Evolutionary conservation across 2,329 filamentous ascomycete genomes (phyloP).

Genomic region (Exophiala mesophila): DNA sequence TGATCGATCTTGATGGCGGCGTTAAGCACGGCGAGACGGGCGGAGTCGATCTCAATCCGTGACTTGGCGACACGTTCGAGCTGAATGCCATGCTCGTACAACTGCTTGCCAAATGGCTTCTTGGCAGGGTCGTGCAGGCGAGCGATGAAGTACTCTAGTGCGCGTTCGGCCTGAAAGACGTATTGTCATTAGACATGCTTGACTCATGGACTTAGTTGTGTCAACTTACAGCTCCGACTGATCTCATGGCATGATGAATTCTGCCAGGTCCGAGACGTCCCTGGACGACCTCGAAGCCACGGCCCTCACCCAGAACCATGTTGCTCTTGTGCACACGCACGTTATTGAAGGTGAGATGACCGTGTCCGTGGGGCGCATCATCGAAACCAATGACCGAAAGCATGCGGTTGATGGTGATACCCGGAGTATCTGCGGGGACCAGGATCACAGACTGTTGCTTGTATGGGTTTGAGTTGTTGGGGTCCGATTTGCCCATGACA

Average conservation of each 20-base stretch:
- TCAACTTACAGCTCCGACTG: constrained; percentile 64
- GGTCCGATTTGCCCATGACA: constrained; percentile 90
- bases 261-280: constrained; percentile 90
- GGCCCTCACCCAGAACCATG: constrained; percentile 86
- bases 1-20: constrained; percentile 93
- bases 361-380: constrained; percentile 96
- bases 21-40: constrained; percentile 84
- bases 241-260: constrained; percentile 97
- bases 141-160: constrained; percentile 90
- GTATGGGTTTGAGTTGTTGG: constrained; percentile 70
- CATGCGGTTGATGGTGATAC: constrained; percentile 92
- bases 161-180: constrained; percentile 60
- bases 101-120: constrained; percentile 82
- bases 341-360: constrained; percentile 82
- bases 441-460: constrained; percentile 89
- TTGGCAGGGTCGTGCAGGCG: constrained; percentile 89
- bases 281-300: constrained; percentile 97
- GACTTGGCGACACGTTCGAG: constrained; percentile 91
- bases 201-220: not conserved
- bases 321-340: constrained; percentile 77
- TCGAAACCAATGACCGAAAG: constrained; percentile 92
- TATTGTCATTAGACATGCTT: too few relatives aligned
- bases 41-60: constrained; percentile 88
- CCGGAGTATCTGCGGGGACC: constrained; percentile 73
- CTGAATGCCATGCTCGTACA: constrained; percentile 87